phyloP scores from a whole-genome alignment of 2,329 filamentous ascomycete genomes.

The Phialemonium atrogriseum region DNA sequence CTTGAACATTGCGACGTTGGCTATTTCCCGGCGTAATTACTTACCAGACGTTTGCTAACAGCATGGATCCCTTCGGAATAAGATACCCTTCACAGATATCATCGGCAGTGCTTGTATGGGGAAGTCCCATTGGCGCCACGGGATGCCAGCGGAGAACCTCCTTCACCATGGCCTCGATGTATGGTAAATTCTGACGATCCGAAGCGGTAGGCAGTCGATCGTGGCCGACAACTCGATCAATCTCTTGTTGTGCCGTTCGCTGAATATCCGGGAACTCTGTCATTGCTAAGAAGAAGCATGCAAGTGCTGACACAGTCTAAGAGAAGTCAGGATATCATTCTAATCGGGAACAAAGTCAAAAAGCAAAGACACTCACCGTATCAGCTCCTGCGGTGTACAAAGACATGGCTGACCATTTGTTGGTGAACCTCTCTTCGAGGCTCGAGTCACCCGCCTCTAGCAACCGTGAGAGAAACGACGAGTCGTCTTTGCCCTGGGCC shows the following conservation, averaged over 20 bases:
- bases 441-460: too few relatives aligned
- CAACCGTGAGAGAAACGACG: too few relatives aligned
- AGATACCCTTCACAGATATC: slow-evolving; percentile 1
- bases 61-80: neutral
- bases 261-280: neutral
- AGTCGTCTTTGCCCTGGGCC: too few relatives aligned
- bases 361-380: too few relatives aligned
- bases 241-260: neutral
- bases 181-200: neutral
- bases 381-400: too few relatives aligned
- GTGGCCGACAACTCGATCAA: neutral
- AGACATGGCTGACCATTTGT: too few relatives aligned
- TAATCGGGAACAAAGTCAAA: too few relatives aligned
- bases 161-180: slow-evolving; percentile 1
- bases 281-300: neutral
- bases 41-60: neutral
- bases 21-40: neutral
- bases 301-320: neutral
- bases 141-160: slow-evolving; percentile 1
- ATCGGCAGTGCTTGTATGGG: neutral
- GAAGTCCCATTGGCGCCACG: neutral
- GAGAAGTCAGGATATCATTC: too few relatives aligned
- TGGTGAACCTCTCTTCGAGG: too few relatives aligned
- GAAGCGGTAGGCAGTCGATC: neutral
- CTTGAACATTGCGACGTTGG: too few relatives aligned